Evolutionary conservation across 495 filamentous ascomycete species (phyloP).

Genomic region (Ascodesmis nigricans): DNA sequence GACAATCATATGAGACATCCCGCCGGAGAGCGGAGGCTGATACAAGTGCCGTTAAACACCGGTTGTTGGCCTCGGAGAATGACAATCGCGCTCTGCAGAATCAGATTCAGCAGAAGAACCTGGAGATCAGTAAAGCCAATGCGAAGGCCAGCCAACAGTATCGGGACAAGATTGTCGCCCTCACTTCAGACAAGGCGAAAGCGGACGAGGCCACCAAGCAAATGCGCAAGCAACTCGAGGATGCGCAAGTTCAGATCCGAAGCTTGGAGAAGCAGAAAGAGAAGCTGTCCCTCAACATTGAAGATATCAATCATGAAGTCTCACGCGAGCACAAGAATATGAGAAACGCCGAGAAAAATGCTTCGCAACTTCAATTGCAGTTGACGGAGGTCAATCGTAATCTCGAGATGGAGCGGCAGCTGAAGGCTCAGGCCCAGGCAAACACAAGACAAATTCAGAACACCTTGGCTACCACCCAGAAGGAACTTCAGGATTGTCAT

Average conservation of each 20-base stretch:
- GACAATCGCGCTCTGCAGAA: slow-evolving; percentile 90
- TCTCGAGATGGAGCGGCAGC: slow-evolving; percentile 73
- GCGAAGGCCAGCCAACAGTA: slow-evolving; percentile 72
- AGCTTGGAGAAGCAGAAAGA: slow-evolving; percentile 90
- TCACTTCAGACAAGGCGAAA: slow-evolving; percentile 70
- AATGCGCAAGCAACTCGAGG: slow-evolving; percentile 64
- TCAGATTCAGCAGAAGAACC: slow-evolving; percentile 92
- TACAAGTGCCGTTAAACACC: slow-evolving; percentile 76
- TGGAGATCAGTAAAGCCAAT: slow-evolving; percentile 80
- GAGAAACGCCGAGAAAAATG: slow-evolving; percentile 72
- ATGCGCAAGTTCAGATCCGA: slow-evolving; percentile 63
- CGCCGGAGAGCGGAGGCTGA: slow-evolving; percentile 56
- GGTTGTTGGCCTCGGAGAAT: slow-evolving; percentile 81
- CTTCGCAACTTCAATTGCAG: slow-evolving; percentile 63
- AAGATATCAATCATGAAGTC: slow-evolving; percentile 88
- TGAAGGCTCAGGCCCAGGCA: slow-evolving; percentile 63
- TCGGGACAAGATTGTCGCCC: slow-evolving; percentile 45
- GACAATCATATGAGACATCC: slow-evolving; percentile 33
- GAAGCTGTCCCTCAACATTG: slow-evolving; percentile 67
- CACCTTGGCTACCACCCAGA: slow-evolving; percentile 51
- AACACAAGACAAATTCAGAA: slow-evolving; percentile 63
- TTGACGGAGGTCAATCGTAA: slow-evolving; percentile 73
- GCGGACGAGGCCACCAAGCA: slow-evolving; percentile 65
- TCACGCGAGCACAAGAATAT: slow-evolving; percentile 75
- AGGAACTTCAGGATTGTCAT: slow-evolving; percentile 57